Percentiles rank a stretch among this genome's conserved stretches.
These are phyloP conservation scores for Inosperma sp. DNA, from an alignment of 768 basidiomycete species.

Conservation along the genomic window DNA sequence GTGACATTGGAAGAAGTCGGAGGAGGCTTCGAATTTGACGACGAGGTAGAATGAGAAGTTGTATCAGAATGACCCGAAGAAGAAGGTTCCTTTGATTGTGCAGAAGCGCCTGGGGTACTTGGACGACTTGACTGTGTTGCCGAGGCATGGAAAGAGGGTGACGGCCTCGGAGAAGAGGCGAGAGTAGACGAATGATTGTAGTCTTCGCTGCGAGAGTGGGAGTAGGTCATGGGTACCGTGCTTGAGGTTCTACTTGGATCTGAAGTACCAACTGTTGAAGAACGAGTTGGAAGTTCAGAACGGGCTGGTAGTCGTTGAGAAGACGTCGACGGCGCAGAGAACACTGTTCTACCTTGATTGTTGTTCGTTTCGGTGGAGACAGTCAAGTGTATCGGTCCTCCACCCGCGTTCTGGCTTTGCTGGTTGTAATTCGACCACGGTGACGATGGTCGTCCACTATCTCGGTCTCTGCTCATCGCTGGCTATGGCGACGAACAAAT, in stretches of 20 bases:
- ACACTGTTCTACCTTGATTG: neutral
- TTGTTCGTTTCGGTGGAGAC: slow-evolving; percentile 9
- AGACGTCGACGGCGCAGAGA: neutral
- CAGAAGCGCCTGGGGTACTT: slow-evolving; percentile 47
- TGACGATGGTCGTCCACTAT: slow-evolving; percentile 30
- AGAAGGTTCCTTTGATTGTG: slow-evolving; percentile 41
- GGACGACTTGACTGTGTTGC: slow-evolving; percentile 44
- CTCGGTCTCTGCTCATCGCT: slow-evolving; percentile 38
- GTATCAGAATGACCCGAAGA: slow-evolving; percentile 52
- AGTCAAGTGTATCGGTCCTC: neutral
- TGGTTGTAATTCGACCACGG: slow-evolving; percentile 32
- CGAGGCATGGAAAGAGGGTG: slow-evolving; percentile 44
- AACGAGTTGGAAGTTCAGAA: slow-evolving; percentile 53
- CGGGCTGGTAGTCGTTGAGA: slow-evolving; percentile 35
- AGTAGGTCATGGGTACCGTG: slow-evolving; percentile 27
- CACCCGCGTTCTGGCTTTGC: slow-evolving; percentile 15
- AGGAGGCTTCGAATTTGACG: slow-evolving; percentile 38
- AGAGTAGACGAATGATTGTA: slow-evolving; percentile 48
- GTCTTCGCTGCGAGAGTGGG: slow-evolving; percentile 69
- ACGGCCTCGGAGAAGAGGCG: slow-evolving; percentile 39
- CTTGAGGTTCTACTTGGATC: slow-evolving; percentile 51
- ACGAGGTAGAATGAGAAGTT: slow-evolving; percentile 37
- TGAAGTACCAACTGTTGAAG: slow-evolving; percentile 56
- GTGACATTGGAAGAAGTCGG: slow-evolving; percentile 43
- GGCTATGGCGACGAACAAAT: slow-evolving; percentile 3